Evolutionary conservation across 208 protist species (phyloP).

Genomic region (Trypanosoma cruzi): DNA sequence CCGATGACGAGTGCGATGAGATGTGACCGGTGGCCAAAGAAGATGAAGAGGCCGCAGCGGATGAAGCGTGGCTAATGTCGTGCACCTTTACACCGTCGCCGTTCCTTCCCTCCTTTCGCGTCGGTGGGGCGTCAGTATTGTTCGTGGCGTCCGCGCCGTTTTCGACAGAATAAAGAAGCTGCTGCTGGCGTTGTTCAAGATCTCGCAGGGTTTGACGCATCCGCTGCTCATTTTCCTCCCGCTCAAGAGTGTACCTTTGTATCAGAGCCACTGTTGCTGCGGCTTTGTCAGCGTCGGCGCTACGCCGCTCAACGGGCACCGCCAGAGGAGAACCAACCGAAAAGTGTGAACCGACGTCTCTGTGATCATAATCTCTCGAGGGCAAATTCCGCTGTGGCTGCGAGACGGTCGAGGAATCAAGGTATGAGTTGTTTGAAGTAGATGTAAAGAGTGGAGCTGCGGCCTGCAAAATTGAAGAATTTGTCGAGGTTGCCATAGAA

Average conservation of each 20-base stretch:
- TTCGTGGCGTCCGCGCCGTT: neutral
- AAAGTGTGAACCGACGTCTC: neutral
- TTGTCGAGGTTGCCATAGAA: constrained; percentile 1
- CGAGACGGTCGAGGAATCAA: constrained; percentile 9
- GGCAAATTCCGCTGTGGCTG: neutral
- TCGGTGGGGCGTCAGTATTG: neutral
- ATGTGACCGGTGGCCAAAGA: neutral
- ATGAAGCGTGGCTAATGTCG: neutral
- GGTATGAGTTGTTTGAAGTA: neutral
- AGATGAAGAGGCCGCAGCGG: neutral
- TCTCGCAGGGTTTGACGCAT: constrained; percentile 1
- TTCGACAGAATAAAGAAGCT: neutral
- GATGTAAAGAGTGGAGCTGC: constrained; percentile 9
- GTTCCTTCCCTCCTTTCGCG: neutral
- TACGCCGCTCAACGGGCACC: neutral
- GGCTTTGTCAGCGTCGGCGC: neutral
- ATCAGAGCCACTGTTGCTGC: neutral
- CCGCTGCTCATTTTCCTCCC: neutral
- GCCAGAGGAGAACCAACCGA: neutral
- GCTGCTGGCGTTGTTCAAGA: constrained; percentile 13
- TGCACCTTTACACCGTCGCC: neutral
- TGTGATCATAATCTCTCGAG: neutral
- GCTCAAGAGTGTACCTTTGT: constrained; percentile 5
- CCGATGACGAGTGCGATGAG: constrained; percentile 1
- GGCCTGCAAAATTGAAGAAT: constrained; percentile 7